Percentiles rank a stretch among this genome's conserved stretches.
These are phyloP conservation scores for Oryza glaberrima DNA, from an alignment of 176 grass and related monocot genomes.

Conservation along the genomic window DNA sequence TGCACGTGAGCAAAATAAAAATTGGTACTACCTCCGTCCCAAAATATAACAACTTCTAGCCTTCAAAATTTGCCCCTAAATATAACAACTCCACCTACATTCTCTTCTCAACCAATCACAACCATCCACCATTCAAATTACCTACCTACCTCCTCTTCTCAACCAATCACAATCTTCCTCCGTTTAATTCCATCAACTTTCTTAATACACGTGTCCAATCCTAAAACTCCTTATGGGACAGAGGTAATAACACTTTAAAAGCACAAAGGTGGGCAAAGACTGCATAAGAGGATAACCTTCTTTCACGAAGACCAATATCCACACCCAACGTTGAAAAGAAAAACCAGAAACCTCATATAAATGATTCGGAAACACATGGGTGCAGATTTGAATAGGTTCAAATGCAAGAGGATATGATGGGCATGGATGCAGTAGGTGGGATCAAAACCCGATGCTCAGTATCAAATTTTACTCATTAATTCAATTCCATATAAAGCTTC, in stretches of 20 bases:
- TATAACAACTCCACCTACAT: too few species aligned
- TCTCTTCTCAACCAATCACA: too few species aligned
- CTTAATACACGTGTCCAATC: too few species aligned
- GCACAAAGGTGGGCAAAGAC: not conserved
- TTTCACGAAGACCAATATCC: not conserved
- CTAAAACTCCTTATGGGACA: too few species aligned
- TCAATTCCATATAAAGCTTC: not conserved
- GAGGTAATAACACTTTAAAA: not conserved
- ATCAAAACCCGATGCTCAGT: too few species aligned
- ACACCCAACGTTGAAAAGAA: not conserved
- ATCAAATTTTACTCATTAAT: not conserved
- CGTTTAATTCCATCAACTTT: too few species aligned
- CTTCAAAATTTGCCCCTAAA: too few species aligned
- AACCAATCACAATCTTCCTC: too few species aligned
- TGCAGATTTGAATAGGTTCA: not conserved
- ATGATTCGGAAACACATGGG: not conserved
- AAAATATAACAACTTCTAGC: too few species aligned
- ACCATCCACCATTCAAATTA: too few species aligned
- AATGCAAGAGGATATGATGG: not conserved
- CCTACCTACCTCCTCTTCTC: too few species aligned
- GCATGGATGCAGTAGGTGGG: not conserved
- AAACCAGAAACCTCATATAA: not conserved
- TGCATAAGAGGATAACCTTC: not conserved
- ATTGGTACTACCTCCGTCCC: too few species aligned
- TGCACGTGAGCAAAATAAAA: not conserved